A percentile compares a stretch with the other conserved stretches of the same genome.
Evolutionary conservation across 345 rosid genomes (phyloP).

Genomic region (Sapria himalayana): DNA sequence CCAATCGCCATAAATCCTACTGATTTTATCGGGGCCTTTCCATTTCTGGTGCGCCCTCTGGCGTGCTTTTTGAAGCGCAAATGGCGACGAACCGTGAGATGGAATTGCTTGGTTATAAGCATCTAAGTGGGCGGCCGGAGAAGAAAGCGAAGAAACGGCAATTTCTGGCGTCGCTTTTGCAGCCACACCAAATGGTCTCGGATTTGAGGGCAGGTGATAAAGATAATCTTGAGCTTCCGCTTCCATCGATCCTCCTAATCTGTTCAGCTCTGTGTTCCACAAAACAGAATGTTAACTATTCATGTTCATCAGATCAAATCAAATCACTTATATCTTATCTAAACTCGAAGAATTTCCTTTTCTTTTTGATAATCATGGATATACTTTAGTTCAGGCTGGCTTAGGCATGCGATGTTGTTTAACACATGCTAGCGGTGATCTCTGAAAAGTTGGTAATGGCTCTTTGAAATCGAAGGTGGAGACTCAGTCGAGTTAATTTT

Average conservation of each 20-base stretch:
- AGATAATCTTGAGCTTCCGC: slow-evolving; percentile 35
- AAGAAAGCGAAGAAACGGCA: slow-evolving; percentile 19
- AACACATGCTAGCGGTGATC: no score
- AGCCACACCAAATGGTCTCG: slow-evolving; percentile 40
- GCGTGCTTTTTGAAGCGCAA: slow-evolving; percentile 55
- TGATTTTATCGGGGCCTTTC: slow-evolving; percentile 94
- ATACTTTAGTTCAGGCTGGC: no score
- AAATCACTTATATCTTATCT: no score
- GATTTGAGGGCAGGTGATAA: slow-evolving; percentile 25
- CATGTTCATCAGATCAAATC: no score
- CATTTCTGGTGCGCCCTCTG: slow-evolving; percentile 76
- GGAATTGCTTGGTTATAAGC: slow-evolving; percentile 38
- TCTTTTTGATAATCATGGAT: no score
- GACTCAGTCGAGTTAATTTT: no score
- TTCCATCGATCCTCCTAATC: slow-evolving; percentile 64
- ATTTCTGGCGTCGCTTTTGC: slow-evolving; percentile 32
- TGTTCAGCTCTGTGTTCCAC: slow-evolving; percentile 48
- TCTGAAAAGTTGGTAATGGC: no score
- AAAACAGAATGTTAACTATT: slow-evolving; percentile 1
- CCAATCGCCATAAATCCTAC: slow-evolving; percentile 99
- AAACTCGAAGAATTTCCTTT: no score
- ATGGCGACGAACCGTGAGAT: slow-evolving; percentile 49
- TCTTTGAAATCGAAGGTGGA: no score
- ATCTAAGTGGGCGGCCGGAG: slow-evolving; percentile 44
- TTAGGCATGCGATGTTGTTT: no score